A percentile compares a stretch with the other conserved stretches of the same genome.
These are phyloP conservation scores for Tilletiopsis washingtonensis DNA, from an alignment of 1,284 basidiomycete genomes.

Conservation along the genomic window DNA sequence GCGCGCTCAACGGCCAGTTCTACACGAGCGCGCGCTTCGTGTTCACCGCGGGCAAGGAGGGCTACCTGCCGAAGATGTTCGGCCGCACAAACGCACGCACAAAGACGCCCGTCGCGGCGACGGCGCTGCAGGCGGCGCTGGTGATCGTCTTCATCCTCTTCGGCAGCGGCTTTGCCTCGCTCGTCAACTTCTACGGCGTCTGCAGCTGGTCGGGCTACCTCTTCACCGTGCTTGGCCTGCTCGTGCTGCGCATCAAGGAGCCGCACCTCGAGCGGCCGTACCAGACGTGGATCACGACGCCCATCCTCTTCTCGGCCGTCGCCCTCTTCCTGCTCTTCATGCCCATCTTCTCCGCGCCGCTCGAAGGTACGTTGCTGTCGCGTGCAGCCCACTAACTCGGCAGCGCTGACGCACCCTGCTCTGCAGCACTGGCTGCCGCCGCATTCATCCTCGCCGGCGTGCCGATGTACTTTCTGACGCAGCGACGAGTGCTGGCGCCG, in stretches of 20 bases:
- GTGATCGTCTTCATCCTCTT: conserved; percentile 51
- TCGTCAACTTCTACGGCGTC: conserved; percentile 53
- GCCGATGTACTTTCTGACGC: conserved; percentile 38
- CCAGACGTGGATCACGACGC: conserved; percentile 77
- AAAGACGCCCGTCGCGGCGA: conserved; percentile 26
- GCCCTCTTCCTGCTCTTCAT: conserved; percentile 87
- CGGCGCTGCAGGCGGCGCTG: conserved; percentile 47
- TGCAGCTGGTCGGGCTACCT: conserved; percentile 43
- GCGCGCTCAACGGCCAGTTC: conserved; percentile 31
- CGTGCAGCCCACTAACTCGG: too few relatives aligned
- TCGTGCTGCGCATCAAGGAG: conserved; percentile 83
- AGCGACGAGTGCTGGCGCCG: conserved; percentile 7
- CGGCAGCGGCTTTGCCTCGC: conserved; percentile 49
- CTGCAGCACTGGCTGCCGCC: conserved; percentile 24
- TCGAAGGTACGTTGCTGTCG: conserved; percentile 61
- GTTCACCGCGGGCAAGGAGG: conserved; percentile 77
- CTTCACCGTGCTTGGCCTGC: conserved; percentile 61
- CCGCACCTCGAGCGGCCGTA: conserved; percentile 68
- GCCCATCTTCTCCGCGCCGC: conserved; percentile 86
- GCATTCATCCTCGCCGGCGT: conserved; percentile 32
- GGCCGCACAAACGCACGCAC: conserved; percentile 17
- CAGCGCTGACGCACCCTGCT: too few relatives aligned
- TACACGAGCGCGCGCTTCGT: conserved; percentile 62
- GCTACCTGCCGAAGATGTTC: conserved; percentile 57
- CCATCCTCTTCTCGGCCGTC: conserved; percentile 80